A percentile compares a stretch with the other conserved stretches of the same genome.
phyloP scores from a whole-genome alignment of 768 basidiomycete genomes.

The Mycena indigotica region DNA sequence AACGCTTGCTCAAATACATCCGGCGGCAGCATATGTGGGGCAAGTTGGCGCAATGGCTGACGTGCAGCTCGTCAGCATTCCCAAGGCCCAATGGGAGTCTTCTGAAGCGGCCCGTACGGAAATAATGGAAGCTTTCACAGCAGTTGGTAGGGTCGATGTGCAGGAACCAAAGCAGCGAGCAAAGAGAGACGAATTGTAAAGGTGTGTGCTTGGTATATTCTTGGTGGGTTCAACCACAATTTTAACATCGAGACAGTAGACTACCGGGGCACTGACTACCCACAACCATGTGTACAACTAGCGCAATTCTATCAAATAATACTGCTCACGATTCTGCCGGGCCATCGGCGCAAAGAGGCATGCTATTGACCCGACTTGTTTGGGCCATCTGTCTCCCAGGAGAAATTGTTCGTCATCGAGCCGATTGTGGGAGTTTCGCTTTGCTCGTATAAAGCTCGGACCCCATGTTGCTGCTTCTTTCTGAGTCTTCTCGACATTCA shows the following conservation, averaged over 20 bases:
- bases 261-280: too few relatives aligned
- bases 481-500: not conserved
- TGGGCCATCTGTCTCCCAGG: too few relatives aligned
- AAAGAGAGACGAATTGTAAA: slow-evolving; percentile 40
- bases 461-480: too few relatives aligned
- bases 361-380: not conserved
- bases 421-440: not conserved
- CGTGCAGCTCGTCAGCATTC: slow-evolving; percentile 48
- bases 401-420: too few relatives aligned
- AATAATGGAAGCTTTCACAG: slow-evolving; percentile 33
- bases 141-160: slow-evolving; percentile 39
- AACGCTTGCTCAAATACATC: slow-evolving; percentile 34
- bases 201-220: not conserved
- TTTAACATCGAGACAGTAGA: too few relatives aligned
- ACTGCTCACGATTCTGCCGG: too few relatives aligned
- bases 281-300: too few relatives aligned
- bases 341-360: too few relatives aligned
- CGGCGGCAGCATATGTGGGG: slow-evolving; percentile 40
- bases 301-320: too few relatives aligned
- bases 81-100: slow-evolving; percentile 40
- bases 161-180: slow-evolving; percentile 38
- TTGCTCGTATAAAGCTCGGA: not conserved
- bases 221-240: too few relatives aligned
- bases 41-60: slow-evolving; percentile 45
- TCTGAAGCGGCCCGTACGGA: slow-evolving; percentile 30